Evolutionary conservation across 495 filamentous ascomycete species (phyloP).

Genomic region (Neurospora sp.): DNA sequence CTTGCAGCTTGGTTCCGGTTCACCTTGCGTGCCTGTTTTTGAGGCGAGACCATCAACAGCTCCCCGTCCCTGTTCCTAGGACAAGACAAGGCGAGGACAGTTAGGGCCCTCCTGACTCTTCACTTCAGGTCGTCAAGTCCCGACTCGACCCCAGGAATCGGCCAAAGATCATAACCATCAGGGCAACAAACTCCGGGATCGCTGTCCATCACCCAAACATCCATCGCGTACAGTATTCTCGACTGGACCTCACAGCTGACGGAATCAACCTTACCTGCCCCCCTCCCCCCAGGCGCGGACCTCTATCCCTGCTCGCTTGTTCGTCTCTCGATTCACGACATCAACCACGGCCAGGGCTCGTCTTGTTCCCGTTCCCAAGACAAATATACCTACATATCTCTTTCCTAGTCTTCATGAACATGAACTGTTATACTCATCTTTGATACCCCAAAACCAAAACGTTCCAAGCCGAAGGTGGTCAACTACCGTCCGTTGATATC

Average conservation of each 20-base stretch:
- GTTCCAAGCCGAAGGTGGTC: not conserved
- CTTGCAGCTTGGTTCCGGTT: not conserved
- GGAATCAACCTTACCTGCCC: not conserved
- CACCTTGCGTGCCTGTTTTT: not conserved
- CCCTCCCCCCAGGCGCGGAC: not conserved
- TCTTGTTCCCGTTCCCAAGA: not conserved
- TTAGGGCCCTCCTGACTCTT: not conserved
- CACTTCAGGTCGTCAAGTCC: not conserved
- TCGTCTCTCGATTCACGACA: not conserved
- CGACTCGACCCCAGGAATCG: not conserved
- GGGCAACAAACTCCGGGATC: not conserved
- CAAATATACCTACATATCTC: not conserved
- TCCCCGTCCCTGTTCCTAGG: not conserved
- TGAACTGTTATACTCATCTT: not conserved
- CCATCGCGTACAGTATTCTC: not conserved
- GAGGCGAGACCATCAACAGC: not conserved
- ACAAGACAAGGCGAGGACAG: not conserved
- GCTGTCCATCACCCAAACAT: not conserved
- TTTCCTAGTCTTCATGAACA: not conserved
- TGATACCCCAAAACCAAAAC: not conserved
- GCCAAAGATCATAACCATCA: not conserved
- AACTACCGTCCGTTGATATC: not conserved
- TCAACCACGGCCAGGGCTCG: not conserved
- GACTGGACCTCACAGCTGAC: not conserved
- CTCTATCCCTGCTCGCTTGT: not conserved